These are phyloP conservation scores for Thyridium curvatum DNA, from an alignment of 2,329 filamentous ascomycete species.

Conservation along the genomic window DNA sequence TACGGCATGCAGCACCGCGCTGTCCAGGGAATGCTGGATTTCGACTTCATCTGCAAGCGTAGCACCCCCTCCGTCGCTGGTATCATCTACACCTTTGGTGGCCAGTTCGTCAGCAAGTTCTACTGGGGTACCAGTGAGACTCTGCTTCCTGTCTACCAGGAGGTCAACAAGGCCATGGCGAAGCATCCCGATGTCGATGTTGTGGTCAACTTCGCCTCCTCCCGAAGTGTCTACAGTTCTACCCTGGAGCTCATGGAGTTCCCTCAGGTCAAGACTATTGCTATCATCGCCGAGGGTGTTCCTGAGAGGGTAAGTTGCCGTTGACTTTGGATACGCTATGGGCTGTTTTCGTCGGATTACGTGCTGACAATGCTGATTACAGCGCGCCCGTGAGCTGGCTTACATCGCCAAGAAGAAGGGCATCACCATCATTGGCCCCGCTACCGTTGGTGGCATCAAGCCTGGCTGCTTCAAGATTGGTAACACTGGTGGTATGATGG, in stretches of 20 bases:
- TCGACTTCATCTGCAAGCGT: conserved; percentile 99
- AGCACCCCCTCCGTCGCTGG: conserved; percentile 92
- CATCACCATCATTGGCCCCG: conserved; percentile 96
- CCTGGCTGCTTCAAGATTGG: conserved; percentile 99
- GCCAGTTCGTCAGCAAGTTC: conserved; percentile 99
- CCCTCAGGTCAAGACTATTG: conserved; percentile 97
- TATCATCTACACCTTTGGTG: conserved; percentile 99
- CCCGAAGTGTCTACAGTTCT: conserved; percentile 95
- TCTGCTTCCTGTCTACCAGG: conserved; percentile 95
- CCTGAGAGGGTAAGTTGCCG: conserved; percentile 75
- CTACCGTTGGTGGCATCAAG: conserved; percentile 98
- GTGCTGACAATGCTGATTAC: conserved; percentile 17
- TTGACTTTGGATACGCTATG: no score
- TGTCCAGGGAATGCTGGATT: conserved; percentile 92
- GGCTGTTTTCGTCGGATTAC: background rate
- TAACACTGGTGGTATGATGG: conserved; percentile 99
- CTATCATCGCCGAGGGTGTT: conserved; percentile 98
- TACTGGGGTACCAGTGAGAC: conserved; percentile 99
- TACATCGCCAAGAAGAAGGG: conserved; percentile 97
- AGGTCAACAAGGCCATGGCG: conserved; percentile 81
- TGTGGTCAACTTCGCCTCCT: conserved; percentile 99
- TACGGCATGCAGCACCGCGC: conserved; percentile 97
- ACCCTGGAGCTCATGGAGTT: conserved; percentile 98
- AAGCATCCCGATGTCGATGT: conserved; percentile 98
- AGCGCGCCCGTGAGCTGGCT: conserved; percentile 97